Percentiles rank a stretch among this genome's conserved stretches.
Conservation (phyloP, 495 filamentous ascomycete genomes). For the Oidiodendron maius region DNA sequence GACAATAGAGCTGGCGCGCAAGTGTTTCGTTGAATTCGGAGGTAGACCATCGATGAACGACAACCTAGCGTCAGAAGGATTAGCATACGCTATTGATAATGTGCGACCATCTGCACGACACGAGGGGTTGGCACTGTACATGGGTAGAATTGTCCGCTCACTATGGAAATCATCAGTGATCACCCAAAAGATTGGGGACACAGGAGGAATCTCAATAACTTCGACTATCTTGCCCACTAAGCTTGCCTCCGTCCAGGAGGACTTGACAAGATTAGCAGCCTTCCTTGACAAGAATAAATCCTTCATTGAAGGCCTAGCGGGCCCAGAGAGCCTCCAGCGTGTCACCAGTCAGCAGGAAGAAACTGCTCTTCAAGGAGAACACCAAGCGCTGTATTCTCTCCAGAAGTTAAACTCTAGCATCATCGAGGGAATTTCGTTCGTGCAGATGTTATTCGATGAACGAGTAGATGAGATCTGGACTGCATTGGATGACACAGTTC, state of each 20-base stretch:
- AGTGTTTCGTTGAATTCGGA: constrained; percentile 83
- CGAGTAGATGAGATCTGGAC: constrained; percentile 79
- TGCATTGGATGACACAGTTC: constrained; percentile 63
- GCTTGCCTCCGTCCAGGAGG: constrained; percentile 68
- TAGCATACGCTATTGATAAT: constrained; percentile 57
- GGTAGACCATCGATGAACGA: constrained; percentile 76
- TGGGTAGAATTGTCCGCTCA: constrained; percentile 70
- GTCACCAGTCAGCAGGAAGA: constrained; percentile 79
- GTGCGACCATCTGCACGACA: constrained; percentile 85
- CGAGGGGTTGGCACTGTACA: constrained; percentile 79
- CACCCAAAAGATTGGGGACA: constrained; percentile 30
- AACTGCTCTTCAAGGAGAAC: constrained; percentile 82
- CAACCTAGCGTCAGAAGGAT: constrained; percentile 59
- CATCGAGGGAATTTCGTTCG: constrained; percentile 93
- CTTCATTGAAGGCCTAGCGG: constrained; percentile 87
- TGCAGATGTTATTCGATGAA: constrained; percentile 89
- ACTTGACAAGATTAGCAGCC: constrained; percentile 66
- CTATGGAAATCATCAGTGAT: constrained; percentile 71
- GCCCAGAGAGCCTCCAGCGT: constrained; percentile 70
- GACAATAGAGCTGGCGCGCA: constrained; percentile 74
- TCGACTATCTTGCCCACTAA: constrained; percentile 59
- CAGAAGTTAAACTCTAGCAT: constrained; percentile 76
- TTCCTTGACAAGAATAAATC: constrained; percentile 81
- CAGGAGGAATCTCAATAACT: constrained; percentile 52
- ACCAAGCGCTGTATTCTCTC: constrained; percentile 83